phyloP scores from a whole-genome alignment of 108 stramenopile genomes.

The Bacterosira constricta region DNA sequence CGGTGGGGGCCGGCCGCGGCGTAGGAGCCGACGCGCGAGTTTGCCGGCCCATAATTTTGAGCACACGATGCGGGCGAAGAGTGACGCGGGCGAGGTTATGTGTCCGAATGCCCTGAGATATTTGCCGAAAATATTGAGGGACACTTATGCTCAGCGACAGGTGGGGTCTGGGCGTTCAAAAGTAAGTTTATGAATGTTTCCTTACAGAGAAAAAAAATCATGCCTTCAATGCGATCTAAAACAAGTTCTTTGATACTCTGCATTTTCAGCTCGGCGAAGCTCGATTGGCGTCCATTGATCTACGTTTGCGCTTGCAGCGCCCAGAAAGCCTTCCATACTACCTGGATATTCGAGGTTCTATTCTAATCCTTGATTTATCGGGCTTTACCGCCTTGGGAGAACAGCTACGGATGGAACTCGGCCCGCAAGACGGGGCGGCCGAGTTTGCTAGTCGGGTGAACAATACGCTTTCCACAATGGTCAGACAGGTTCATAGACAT shows the following conservation, averaged over 20 bases:
- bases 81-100: constrained; percentile 27
- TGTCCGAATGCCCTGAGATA: constrained; percentile 42
- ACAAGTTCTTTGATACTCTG: not conserved
- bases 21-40: not conserved
- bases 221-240: too few relatives aligned
- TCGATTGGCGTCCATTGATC: constrained; percentile 35
- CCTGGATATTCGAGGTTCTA: constrained; percentile 47
- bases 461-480: constrained; percentile 51
- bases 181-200: constrained; percentile 3
- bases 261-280: constrained; percentile 31
- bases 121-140: constrained; percentile 49
- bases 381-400: constrained; percentile 61
- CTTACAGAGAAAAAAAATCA: not conserved
- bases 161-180: constrained; percentile 5
- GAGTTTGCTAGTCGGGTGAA: constrained; percentile 57
- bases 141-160: constrained; percentile 47
- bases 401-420: constrained; percentile 45
- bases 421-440: constrained; percentile 52
- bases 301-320: constrained; percentile 43
- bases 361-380: constrained; percentile 53
- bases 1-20: not conserved
- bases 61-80: constrained; percentile 6
- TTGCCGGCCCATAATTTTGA: too few relatives aligned
- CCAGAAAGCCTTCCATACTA: constrained; percentile 39
- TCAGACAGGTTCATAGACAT: constrained; percentile 51